phyloP scores from a whole-genome alignment of 208 protist genomes.

The Leishmania arabica region DNA sequence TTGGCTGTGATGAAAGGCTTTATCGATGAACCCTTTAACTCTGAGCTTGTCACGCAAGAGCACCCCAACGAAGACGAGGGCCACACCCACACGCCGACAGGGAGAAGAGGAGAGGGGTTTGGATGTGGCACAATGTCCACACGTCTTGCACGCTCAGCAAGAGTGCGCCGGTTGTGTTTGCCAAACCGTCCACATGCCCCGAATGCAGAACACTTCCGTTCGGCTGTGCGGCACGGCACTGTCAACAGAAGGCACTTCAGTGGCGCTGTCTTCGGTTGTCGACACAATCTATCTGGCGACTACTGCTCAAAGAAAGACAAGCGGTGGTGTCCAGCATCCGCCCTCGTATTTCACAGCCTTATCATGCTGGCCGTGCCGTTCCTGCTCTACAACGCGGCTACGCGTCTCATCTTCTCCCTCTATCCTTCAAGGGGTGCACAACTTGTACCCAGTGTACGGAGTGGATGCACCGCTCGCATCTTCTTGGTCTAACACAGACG shows the following conservation, averaged over 20 bases:
- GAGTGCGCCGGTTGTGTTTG: background rate
- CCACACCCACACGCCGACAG: background rate
- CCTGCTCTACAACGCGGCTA: background rate
- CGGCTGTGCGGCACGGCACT: too few species aligned
- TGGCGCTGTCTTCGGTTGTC: background rate
- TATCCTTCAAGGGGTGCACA: background rate
- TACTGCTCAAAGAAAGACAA: background rate
- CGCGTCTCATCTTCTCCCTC: background rate
- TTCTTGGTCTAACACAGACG: background rate
- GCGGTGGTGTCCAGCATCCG: background rate
- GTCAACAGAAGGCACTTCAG: background rate
- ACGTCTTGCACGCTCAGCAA: background rate
- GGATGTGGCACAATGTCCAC: too few species aligned
- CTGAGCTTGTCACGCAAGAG: slow-evolving; percentile 8
- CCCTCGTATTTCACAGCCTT: background rate
- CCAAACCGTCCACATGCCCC: too few species aligned
- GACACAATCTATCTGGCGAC: background rate
- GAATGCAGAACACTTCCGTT: background rate
- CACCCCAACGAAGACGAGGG: background rate
- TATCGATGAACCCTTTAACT: slow-evolving; percentile 33
- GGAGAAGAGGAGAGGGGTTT: too few species aligned
- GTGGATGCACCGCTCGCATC: background rate
- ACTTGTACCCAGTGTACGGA: background rate
- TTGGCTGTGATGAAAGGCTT: slow-evolving; percentile 24
- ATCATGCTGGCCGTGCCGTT: background rate